phyloP scores from a whole-genome alignment of 2,329 filamentous ascomycete species.

The Penicillium sp. region DNA sequence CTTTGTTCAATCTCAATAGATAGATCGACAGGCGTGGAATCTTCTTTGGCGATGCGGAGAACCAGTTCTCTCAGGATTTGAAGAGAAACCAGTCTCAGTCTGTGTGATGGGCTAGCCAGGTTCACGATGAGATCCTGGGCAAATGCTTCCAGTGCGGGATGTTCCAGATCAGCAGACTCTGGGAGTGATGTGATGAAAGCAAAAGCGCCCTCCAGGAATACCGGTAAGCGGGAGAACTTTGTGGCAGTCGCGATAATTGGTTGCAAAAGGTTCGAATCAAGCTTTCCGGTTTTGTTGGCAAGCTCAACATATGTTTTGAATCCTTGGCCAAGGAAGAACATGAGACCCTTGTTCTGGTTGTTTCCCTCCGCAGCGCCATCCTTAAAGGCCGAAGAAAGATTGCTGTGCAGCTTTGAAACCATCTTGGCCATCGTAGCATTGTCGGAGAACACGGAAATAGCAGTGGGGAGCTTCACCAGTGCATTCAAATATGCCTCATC shows the following conservation, averaged over 20 bases:
- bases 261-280: constrained; percentile 64
- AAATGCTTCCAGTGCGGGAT: constrained; percentile 62
- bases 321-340: constrained; percentile 72
- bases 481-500: constrained; percentile 69
- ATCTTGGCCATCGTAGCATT: constrained; percentile 68
- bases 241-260: constrained; percentile 66
- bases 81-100: constrained; percentile 71
- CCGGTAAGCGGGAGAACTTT: constrained; percentile 64
- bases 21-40: constrained; percentile 48
- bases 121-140: constrained; percentile 69
- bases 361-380: constrained; percentile 64
- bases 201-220: constrained; percentile 66
- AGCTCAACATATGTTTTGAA: constrained; percentile 72
- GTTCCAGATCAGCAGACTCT: constrained; percentile 41
- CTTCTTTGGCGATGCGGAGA: constrained; percentile 48
- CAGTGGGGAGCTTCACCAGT: constrained; percentile 63
- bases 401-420: constrained; percentile 64
- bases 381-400: constrained; percentile 65
- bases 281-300: constrained; percentile 58
- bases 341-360: constrained; percentile 25
- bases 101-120: constrained; percentile 72
- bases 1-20: constrained; percentile 82
- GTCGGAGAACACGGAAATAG: constrained; percentile 58
- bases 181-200: constrained; percentile 46
- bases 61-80: constrained; percentile 68